phyloP scores from a whole-genome alignment of 305 asterid species.

The Fraxinus velutina region DNA sequence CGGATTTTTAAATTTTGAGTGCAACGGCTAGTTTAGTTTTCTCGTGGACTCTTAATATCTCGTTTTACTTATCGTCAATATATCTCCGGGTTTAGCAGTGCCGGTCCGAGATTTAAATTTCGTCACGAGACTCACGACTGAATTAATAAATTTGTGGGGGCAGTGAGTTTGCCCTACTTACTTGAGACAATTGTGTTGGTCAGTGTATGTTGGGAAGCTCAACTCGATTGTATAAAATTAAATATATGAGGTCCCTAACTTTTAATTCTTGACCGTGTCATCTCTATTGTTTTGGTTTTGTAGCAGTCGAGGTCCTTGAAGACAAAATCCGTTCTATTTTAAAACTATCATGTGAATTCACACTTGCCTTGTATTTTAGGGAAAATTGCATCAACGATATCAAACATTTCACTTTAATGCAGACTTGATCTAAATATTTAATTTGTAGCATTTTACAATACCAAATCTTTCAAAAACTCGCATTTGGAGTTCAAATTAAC shows the following conservation, averaged over 20 bases:
- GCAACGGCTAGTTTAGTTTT: constrained; percentile 52
- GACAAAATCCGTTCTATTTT: background rate
- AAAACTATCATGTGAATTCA: background rate
- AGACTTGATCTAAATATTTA: no score
- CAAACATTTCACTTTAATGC: background rate
- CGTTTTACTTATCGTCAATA: constrained; percentile 19
- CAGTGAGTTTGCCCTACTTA: background rate
- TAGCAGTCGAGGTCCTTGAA: background rate
- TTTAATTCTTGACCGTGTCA: background rate
- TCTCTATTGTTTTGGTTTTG: background rate
- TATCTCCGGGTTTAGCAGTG: constrained; percentile 22
- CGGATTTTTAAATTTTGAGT: constrained; percentile 36
- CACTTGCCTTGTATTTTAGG: background rate
- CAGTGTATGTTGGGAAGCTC: background rate
- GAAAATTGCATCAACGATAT: no score
- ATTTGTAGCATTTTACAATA: no score
- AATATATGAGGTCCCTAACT: background rate
- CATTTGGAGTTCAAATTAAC: background rate
- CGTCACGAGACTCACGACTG: background rate
- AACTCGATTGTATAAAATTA: background rate
- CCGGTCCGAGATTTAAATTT: constrained; percentile 11
- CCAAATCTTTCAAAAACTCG: no score
- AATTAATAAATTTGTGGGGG: background rate
- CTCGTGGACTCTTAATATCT: constrained; percentile 22
- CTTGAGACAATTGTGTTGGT: background rate